Evolutionary conservation across 768 basidiomycete species (phyloP).

Genomic region (Naganishia antarctica): DNA sequence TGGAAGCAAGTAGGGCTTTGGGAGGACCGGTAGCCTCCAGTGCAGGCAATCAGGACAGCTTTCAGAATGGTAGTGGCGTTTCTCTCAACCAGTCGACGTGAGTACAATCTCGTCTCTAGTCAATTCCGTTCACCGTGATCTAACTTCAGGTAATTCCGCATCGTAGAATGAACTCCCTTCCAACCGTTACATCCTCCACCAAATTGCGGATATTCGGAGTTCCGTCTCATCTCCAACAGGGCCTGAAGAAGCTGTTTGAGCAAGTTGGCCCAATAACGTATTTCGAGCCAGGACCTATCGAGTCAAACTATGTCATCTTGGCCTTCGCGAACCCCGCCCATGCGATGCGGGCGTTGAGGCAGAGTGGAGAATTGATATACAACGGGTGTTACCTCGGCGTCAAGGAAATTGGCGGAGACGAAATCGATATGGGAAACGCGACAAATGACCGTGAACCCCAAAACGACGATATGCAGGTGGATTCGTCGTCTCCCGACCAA

Average conservation of each 20-base stretch:
- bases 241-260: constrained; percentile 20
- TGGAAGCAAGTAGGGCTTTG: constrained; percentile 20
- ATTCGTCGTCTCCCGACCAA: background rate
- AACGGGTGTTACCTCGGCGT: constrained; percentile 26
- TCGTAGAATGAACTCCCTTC: constrained; percentile 1
- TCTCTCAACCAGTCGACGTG: constrained; percentile 5
- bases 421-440: constrained; percentile 6
- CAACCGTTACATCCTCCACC: background rate
- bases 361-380: constrained; percentile 24
- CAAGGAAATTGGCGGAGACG: constrained; percentile 19
- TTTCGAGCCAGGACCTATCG: constrained; percentile 26
- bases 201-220: constrained; percentile 24
- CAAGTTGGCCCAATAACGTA: constrained; percentile 22
- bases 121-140: too few species aligned
- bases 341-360: constrained; percentile 17
- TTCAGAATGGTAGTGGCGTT: background rate
- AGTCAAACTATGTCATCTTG: constrained; percentile 24
- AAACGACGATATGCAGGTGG: constrained; percentile 18
- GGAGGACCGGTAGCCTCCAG: background rate
- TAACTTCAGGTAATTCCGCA: too few species aligned
- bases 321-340: constrained; percentile 22
- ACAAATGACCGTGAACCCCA: background rate
- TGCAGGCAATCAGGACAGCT: background rate
- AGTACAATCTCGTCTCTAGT: background rate
- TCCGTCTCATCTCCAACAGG: constrained; percentile 13